Evolutionary conservation across 306 rosid species (phyloP).

Genomic region (Vigna nakashimae): DNA sequence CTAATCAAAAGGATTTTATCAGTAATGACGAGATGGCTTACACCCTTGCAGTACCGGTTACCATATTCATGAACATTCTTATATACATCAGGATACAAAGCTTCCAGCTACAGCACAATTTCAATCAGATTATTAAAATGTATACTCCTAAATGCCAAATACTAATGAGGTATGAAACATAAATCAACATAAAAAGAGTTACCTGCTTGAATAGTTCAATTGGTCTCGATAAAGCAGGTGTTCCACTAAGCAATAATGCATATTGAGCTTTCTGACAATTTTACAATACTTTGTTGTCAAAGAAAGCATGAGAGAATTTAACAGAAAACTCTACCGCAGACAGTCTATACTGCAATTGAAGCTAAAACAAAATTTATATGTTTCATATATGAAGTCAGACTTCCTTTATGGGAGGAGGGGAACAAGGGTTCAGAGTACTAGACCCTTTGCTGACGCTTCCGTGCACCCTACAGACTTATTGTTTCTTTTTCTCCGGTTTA

Average conservation of each 20-base stretch:
- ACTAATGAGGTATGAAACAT: slow-evolving; percentile 19
- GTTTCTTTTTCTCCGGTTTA: slow-evolving; percentile 21
- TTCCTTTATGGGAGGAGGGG: slow-evolving; percentile 28
- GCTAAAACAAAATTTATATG: slow-evolving; percentile 24
- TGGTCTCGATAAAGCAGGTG: slow-evolving; percentile 97
- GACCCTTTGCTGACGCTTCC: slow-evolving; percentile 26
- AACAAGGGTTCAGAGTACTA: slow-evolving; percentile 24
- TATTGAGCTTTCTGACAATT: slow-evolving; percentile 82
- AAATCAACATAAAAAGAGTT: slow-evolving; percentile 26
- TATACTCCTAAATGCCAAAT: slow-evolving; percentile 27
- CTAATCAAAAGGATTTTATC: slow-evolving; percentile 28
- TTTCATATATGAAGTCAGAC: slow-evolving; percentile 34
- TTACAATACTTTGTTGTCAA: slow-evolving; percentile 16
- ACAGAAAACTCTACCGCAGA: slow-evolving; percentile 20
- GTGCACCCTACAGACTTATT: background rate
- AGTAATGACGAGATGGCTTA: slow-evolving; percentile 59
- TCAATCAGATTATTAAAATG: slow-evolving; percentile 41
- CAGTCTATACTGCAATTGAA: background rate
- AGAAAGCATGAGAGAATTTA: slow-evolving; percentile 35
- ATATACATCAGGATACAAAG: slow-evolving; percentile 89
- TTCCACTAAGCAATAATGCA: slow-evolving; percentile 93
- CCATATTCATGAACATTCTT: slow-evolving; percentile 93
- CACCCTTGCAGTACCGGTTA: slow-evolving; percentile 95
- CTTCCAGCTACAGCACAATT: slow-evolving; percentile 79
- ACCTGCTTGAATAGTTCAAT: slow-evolving; percentile 96